A percentile compares a stretch with the other conserved stretches of the same genome.
These are phyloP conservation scores for Phytopythium litorale DNA, from an alignment of 352 stramenopile species.

Conservation along the genomic window DNA sequence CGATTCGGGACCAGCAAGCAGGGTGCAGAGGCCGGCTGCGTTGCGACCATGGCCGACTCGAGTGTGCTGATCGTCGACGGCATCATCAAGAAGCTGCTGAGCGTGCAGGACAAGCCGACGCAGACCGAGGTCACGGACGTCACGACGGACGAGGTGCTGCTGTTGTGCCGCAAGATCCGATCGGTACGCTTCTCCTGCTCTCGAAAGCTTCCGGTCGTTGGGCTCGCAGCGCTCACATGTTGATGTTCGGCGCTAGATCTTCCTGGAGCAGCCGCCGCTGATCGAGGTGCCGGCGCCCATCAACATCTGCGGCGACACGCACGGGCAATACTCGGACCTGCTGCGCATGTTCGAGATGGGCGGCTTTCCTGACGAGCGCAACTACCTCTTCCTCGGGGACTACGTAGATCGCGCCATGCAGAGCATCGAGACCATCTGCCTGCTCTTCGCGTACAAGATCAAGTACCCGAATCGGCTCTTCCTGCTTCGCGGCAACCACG, in stretches of 20 bases:
- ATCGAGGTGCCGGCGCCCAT: conserved; percentile 94
- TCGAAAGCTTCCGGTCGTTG: background rate
- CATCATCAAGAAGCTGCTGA: conserved; percentile 72
- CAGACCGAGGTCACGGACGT: conserved; percentile 80
- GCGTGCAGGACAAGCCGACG: conserved; percentile 66
- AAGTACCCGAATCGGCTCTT: conserved; percentile 98
- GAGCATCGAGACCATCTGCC: conserved; percentile 97
- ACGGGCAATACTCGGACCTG: conserved; percentile 98
- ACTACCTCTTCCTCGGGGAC: conserved; percentile 79
- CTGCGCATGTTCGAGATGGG: conserved; percentile 95
- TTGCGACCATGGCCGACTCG: conserved; percentile 38
- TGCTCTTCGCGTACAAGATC: conserved; percentile 98
- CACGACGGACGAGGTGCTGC: conserved; percentile 71
- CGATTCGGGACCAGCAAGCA: background rate
- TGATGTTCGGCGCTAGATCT: conserved; percentile 31
- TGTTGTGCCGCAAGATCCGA: conserved; percentile 74
- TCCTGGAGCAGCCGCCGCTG: conserved; percentile 93
- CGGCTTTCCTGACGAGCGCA: conserved; percentile 85
- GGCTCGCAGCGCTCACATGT: no score
- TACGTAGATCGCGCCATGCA: conserved; percentile 96
- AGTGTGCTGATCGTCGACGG: conserved; percentile 56
- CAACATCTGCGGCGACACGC: conserved; percentile 97
- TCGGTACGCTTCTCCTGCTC: conserved; percentile 26
- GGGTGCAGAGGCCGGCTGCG: background rate
- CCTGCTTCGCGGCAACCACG: conserved; percentile 97